Conservation (phyloP, 352 stramenopile species). For the Globisporangium irregulare region DNA sequence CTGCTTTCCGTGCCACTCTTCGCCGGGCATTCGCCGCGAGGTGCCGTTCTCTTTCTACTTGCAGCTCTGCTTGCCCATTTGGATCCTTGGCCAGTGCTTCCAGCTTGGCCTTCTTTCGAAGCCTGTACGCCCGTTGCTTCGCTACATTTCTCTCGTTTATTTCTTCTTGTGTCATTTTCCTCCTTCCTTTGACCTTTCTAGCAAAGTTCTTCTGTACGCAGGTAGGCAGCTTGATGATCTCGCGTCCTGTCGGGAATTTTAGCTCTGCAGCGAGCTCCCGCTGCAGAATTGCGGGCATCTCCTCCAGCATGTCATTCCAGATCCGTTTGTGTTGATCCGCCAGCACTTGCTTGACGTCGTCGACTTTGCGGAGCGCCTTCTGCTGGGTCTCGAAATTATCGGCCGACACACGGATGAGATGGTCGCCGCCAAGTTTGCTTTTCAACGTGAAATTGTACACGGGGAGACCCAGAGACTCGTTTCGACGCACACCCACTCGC, state of each 20-base stretch:
- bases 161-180: not conserved
- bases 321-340: constrained; percentile 9
- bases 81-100: not conserved
- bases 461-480: constrained; percentile 8
- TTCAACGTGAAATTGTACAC: constrained; percentile 18
- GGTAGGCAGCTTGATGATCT: not conserved
- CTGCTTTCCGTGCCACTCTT: not conserved
- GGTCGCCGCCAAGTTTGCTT: constrained; percentile 7
- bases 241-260: constrained; percentile 1
- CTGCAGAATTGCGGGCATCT: not conserved
- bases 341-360: constrained; percentile 16
- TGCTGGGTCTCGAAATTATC: constrained; percentile 20
- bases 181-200: not conserved
- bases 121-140: not conserved
- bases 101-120: not conserved
- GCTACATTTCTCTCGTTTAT: not conserved
- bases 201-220: not conserved
- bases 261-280: constrained; percentile 10
- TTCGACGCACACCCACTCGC: constrained; percentile 16
- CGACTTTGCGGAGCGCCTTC: constrained; percentile 14
- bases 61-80: not conserved
- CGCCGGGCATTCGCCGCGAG: not conserved
- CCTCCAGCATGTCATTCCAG: not conserved
- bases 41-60: not conserved
- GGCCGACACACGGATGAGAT: constrained; percentile 13